phyloP scores from a whole-genome alignment of 306 rosid genomes.

The Hippophae tibetana region DNA sequence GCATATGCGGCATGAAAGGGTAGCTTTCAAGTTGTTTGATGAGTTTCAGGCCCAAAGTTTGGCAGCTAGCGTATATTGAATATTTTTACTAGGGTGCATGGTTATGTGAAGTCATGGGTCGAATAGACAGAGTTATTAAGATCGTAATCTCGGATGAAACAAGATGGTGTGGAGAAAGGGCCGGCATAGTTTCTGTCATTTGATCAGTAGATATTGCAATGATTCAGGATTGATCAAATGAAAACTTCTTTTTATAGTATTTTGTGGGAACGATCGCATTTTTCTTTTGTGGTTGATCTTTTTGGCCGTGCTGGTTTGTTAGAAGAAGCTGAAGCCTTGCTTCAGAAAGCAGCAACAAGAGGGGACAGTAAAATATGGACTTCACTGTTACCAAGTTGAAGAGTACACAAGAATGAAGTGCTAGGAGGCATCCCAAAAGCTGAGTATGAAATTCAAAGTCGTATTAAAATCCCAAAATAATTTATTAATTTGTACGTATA shows the following conservation, averaged over 20 bases:
- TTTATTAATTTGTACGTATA: too few relatives aligned
- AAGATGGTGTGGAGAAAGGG: slow-evolving; percentile 58
- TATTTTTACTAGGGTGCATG: slow-evolving; percentile 32
- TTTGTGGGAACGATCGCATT: slow-evolving; percentile 49
- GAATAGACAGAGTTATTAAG: slow-evolving; percentile 24
- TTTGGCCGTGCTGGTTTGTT: slow-evolving; percentile 66
- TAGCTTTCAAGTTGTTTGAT: slow-evolving; percentile 59
- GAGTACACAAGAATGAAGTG: slow-evolving; percentile 45
- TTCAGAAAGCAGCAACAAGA: slow-evolving; percentile 28
- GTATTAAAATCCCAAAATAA: too few relatives aligned
- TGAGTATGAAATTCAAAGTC: too few relatives aligned
- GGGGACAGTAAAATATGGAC: slow-evolving; percentile 54
- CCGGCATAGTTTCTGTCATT: slow-evolving; percentile 66
- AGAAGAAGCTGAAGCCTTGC: slow-evolving; percentile 60
- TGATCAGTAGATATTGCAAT: slow-evolving; percentile 47
- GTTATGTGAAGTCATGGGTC: slow-evolving; percentile 37
- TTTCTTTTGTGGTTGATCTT: slow-evolving; percentile 79
- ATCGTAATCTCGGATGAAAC: slow-evolving; percentile 28
- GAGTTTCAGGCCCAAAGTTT: slow-evolving; percentile 52
- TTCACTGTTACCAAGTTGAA: slow-evolving; percentile 72
- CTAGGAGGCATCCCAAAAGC: slow-evolving; percentile 42
- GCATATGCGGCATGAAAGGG: slow-evolving; percentile 26
- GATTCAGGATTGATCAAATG: slow-evolving; percentile 60
- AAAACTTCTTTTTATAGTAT: slow-evolving; percentile 29
- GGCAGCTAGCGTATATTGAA: slow-evolving; percentile 44